Conservation (phyloP, 1,284 basidiomycete genomes). For the Ganoderma multipileum region DNA sequence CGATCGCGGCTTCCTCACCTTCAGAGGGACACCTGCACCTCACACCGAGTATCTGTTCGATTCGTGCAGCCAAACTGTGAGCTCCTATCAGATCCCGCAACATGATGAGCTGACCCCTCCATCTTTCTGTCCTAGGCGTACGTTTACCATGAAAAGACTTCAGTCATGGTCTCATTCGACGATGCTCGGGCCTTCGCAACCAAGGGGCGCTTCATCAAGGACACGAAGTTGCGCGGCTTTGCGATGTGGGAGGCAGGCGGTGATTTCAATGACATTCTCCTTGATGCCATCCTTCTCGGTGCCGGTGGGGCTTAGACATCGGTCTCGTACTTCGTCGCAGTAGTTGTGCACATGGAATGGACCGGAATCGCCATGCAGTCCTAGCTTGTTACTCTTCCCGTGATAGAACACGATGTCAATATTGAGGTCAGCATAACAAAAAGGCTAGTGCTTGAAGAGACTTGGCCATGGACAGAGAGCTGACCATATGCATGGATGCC, state of each 20-base stretch:
- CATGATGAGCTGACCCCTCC: background rate
- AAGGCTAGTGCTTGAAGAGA: too few relatives aligned
- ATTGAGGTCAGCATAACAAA: too few relatives aligned
- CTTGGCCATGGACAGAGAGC: too few relatives aligned
- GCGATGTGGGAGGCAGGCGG: conserved; percentile 71
- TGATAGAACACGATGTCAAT: background rate
- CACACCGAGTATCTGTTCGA: conserved; percentile 64
- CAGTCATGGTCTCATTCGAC: conserved; percentile 70
- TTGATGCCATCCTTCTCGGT: conserved; percentile 71
- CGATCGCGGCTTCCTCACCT: conserved; percentile 56
- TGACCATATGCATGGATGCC: too few relatives aligned
- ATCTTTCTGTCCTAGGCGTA: conserved; percentile 48
- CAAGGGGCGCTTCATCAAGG: conserved; percentile 67
- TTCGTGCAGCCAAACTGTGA: conserved; percentile 68
- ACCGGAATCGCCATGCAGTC: background rate
- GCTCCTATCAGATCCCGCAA: background rate
- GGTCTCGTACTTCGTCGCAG: background rate
- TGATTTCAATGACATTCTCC: conserved; percentile 61
- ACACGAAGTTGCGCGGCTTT: conserved; percentile 62
- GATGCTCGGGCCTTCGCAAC: conserved; percentile 60
- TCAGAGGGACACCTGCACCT: conserved; percentile 54
- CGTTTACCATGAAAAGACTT: conserved; percentile 59
- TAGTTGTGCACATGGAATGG: background rate
- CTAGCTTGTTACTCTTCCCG: background rate
- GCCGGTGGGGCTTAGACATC: background rate